Evolutionary conservation across 352 stramenopile genomes (phyloP).

Genomic region (Hyaloperonospora brassicae): DNA sequence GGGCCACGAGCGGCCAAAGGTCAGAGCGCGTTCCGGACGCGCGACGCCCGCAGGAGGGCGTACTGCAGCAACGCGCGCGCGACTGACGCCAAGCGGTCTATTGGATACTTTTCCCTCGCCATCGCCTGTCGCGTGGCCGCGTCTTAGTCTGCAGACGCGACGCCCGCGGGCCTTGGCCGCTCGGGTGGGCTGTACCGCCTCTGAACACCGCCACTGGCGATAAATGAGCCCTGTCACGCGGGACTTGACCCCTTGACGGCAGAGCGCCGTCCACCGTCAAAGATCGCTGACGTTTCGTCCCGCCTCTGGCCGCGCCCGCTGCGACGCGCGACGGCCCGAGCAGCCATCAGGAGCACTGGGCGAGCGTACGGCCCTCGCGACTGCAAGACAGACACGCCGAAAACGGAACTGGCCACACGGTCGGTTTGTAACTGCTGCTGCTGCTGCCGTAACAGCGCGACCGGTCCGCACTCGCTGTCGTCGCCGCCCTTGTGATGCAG

Average conservation of each 20-base stretch:
- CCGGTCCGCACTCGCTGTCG: too few species aligned
- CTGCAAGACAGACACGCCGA: too few species aligned
- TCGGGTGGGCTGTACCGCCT: conserved; percentile 7
- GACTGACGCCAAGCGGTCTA: conserved; percentile 20
- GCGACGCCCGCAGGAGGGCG: too few species aligned
- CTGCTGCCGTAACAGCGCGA: too few species aligned
- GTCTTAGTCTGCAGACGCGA: conserved; percentile 26
- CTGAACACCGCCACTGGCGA: background rate
- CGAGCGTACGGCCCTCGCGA: too few species aligned
- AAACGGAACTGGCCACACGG: too few species aligned
- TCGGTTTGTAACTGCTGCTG: too few species aligned
- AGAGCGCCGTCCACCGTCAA: background rate
- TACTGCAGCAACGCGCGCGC: conserved; percentile 9
- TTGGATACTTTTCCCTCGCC: conserved; percentile 15
- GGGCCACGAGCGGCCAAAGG: conserved; percentile 1
- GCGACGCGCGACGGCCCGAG: too few species aligned
- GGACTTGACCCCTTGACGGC: background rate
- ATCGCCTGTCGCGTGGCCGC: conserved; percentile 23
- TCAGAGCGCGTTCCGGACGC: conserved; percentile 1
- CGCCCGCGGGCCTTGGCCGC: background rate
- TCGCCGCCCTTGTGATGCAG: too few species aligned
- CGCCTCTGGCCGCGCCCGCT: background rate
- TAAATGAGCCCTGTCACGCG: background rate
- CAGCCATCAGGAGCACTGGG: too few species aligned
- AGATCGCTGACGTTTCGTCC: background rate